These are phyloP conservation scores for Hericium coralloides DNA, from an alignment of 768 basidiomycete species.

Conservation along the genomic window DNA sequence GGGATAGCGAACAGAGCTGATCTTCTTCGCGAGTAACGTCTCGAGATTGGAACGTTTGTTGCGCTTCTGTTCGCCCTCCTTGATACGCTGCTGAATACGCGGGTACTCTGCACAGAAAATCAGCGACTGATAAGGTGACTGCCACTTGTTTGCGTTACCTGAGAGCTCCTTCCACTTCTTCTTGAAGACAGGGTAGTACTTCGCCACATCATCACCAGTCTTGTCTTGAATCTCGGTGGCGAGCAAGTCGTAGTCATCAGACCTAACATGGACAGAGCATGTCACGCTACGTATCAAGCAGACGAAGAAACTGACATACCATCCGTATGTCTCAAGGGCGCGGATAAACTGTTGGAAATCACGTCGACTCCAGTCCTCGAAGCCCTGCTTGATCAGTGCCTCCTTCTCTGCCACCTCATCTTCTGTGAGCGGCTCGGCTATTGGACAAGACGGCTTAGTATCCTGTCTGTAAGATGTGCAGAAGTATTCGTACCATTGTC, in stretches of 20 bases:
- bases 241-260: conserved; percentile 55
- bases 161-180: conserved; percentile 82
- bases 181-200: conserved; percentile 79
- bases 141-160: conserved; percentile 33
- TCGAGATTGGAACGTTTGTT: conserved; percentile 78
- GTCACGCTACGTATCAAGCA: not conserved
- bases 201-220: conserved; percentile 63
- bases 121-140: not conserved
- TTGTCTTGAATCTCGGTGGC: conserved; percentile 83
- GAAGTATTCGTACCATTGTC: conserved; percentile 53
- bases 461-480: too few species aligned
- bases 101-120: conserved; percentile 48
- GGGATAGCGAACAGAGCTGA: conserved; percentile 75
- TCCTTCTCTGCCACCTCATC: conserved; percentile 82
- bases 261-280: conserved; percentile 30
- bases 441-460: not conserved
- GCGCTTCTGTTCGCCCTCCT: conserved; percentile 85
- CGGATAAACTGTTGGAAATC: conserved; percentile 91
- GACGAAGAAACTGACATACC: conserved; percentile 35
- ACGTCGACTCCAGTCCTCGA: conserved; percentile 84
- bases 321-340: conserved; percentile 72
- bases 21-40: conserved; percentile 72
- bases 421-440: conserved; percentile 86
- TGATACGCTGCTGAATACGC: conserved; percentile 73
- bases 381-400: conserved; percentile 64